Evolutionary conservation across 139 green algal species (phyloP).

Genomic region (Edaphochlamys debaryana): DNA sequence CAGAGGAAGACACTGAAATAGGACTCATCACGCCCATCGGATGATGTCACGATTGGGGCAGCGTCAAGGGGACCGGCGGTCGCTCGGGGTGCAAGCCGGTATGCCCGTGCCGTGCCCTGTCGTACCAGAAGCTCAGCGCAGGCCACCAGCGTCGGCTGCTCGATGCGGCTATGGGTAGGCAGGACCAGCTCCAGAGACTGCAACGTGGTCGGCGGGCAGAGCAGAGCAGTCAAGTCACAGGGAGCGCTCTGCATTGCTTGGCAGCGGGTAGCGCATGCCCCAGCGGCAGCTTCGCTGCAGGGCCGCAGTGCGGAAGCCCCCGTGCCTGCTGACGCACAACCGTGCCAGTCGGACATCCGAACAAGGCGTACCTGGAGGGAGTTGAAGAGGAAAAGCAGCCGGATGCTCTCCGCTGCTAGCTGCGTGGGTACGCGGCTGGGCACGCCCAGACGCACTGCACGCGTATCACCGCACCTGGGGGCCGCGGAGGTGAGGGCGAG

Average conservation of each 20-base stretch:
- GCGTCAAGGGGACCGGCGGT: neutral
- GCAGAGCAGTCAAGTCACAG: too few species aligned
- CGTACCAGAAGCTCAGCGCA: slow-evolving; percentile 32
- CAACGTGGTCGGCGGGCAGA: too few species aligned
- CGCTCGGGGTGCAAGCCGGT: neutral
- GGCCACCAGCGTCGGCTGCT: slow-evolving; percentile 9
- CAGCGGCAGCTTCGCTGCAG: too few species aligned
- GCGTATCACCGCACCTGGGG: neutral
- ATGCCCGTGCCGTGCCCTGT: too few species aligned
- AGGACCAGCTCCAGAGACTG: slow-evolving; percentile 12
- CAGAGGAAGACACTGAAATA: too few species aligned
- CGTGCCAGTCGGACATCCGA: too few species aligned
- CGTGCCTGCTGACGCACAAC: too few species aligned
- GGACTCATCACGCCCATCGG: neutral
- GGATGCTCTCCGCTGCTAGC: neutral
- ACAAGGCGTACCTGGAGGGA: too few species aligned
- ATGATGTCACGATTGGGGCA: too few species aligned
- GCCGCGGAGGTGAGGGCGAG: neutral
- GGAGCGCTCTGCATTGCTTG: too few species aligned
- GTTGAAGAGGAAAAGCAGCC: slow-evolving; percentile 12
- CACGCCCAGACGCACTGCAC: neutral
- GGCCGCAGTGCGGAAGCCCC: too few species aligned
- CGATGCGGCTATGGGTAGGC: neutral
- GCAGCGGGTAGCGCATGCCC: too few species aligned
- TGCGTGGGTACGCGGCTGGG: neutral